A percentile compares a stretch with the other conserved stretches of the same genome.
phyloP scores from a whole-genome alignment of 306 rosid species.

The Clitoria ternatea region DNA sequence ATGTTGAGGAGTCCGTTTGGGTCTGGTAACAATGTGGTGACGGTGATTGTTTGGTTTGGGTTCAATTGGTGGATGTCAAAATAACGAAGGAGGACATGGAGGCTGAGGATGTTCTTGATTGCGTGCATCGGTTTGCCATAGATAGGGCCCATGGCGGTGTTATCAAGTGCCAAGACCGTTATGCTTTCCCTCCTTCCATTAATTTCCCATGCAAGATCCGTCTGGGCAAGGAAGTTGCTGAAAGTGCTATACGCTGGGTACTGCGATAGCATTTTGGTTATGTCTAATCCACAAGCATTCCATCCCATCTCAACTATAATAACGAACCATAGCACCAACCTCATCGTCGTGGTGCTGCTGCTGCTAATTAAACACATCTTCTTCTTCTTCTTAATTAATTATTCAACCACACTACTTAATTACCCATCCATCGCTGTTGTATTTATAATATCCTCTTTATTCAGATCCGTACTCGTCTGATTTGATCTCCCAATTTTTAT shows the following conservation, averaged over 20 bases:
- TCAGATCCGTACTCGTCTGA: too few species aligned
- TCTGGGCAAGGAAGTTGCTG: conserved; percentile 39
- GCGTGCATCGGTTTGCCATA: conserved; percentile 35
- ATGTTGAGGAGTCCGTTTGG: conserved; percentile 27
- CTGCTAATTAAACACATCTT: too few species aligned
- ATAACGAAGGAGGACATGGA: conserved; percentile 37
- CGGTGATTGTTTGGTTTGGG: background rate
- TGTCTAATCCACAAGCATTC: conserved; percentile 20
- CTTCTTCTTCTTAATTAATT: too few species aligned
- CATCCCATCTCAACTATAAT: too few species aligned
- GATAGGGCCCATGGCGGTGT: conserved; percentile 23
- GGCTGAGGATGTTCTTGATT: conserved; percentile 27
- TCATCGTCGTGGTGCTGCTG: too few species aligned
- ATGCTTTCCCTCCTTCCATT: conserved; percentile 9
- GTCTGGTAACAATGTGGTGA: conserved; percentile 34
- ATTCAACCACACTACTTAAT: too few species aligned
- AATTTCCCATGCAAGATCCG: conserved; percentile 22
- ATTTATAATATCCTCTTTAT: too few species aligned
- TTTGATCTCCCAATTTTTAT: too few species aligned
- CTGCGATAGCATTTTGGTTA: conserved; percentile 13
- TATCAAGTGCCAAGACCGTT: conserved; percentile 40
- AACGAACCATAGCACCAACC: too few species aligned
- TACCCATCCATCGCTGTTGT: too few species aligned
- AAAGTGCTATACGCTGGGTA: conserved; percentile 28
- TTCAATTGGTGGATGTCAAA: conserved; percentile 22